Percentiles rank a stretch among this genome's conserved stretches.
These are phyloP conservation scores for Termitomyces sp. DNA, from an alignment of 768 basidiomycete genomes.

Conservation along the genomic window DNA sequence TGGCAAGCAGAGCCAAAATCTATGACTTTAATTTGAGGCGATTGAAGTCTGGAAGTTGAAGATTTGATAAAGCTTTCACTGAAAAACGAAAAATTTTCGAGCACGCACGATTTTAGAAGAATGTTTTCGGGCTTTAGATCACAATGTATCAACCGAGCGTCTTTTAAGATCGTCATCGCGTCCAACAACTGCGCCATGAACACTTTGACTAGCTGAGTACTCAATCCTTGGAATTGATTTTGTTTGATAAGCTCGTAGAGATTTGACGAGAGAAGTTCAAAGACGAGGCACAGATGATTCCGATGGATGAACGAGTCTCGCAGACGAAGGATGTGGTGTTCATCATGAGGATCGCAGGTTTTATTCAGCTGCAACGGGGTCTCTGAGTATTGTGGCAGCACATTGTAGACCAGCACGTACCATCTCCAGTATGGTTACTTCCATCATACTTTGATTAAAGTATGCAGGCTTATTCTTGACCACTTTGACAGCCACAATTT, in stretches of 20 bases:
- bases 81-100: background rate
- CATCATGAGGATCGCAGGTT: slow-evolving; percentile 87
- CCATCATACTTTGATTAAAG: slow-evolving; percentile 99
- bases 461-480: slow-evolving; percentile 99
- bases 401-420: slow-evolving; percentile 43
- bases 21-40: slow-evolving; percentile 97
- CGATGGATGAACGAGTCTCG: slow-evolving; percentile 96
- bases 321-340: slow-evolving; percentile 93
- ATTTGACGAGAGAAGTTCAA: slow-evolving; percentile 94
- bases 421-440: slow-evolving; percentile 95
- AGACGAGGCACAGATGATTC: slow-evolving; percentile 94
- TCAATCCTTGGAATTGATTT: slow-evolving; percentile 97
- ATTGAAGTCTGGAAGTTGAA: slow-evolving; percentile 63
- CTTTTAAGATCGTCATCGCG: slow-evolving; percentile 87
- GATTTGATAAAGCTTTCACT: background rate
- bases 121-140: slow-evolving; percentile 99
- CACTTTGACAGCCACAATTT: slow-evolving; percentile 98
- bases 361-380: slow-evolving; percentile 73
- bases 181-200: slow-evolving; percentile 96
- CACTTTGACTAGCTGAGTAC: slow-evolving; percentile 96
- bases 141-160: slow-evolving; percentile 94
- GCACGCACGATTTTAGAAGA: slow-evolving; percentile 80
- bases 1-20: slow-evolving; percentile 99
- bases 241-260: slow-evolving; percentile 99
- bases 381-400: background rate